Evolutionary conservation across 495 filamentous ascomycete species (phyloP).

Genomic region (Aspergillus conjunctus): DNA sequence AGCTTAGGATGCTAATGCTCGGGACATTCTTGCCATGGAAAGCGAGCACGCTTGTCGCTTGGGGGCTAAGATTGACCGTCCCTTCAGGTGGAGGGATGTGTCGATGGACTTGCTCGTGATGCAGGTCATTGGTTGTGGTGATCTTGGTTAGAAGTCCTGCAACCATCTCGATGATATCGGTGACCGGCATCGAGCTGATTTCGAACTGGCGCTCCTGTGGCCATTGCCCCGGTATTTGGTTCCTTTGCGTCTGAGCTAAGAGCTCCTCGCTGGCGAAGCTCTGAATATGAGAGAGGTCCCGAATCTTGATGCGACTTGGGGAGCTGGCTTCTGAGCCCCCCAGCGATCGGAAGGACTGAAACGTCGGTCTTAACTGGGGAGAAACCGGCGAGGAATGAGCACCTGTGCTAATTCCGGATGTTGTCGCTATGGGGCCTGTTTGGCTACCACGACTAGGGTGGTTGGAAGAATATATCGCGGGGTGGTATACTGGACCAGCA

Average conservation of each 20-base stretch:
- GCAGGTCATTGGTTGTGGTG: conserved; percentile 92
- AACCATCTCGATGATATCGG: conserved; percentile 99
- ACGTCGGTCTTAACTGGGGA: conserved; percentile 55
- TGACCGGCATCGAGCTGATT: conserved; percentile 96
- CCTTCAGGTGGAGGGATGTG: conserved; percentile 69
- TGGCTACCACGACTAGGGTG: conserved; percentile 19
- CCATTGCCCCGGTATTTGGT: conserved; percentile 52
- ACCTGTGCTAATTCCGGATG: conserved; percentile 17
- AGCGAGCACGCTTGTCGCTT: conserved; percentile 91
- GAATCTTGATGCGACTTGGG: conserved; percentile 76
- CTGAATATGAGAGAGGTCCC: conserved; percentile 85
- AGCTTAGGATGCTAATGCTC: conserved; percentile 95
- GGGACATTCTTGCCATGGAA: conserved; percentile 99
- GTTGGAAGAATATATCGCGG: conserved; percentile 27
- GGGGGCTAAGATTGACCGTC: conserved; percentile 65
- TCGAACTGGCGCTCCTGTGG: conserved; percentile 68
- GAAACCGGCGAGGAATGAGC: conserved; percentile 51
- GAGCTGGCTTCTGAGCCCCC: conserved; percentile 60
- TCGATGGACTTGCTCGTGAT: conserved; percentile 80
- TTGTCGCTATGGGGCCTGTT: conserved; percentile 14
- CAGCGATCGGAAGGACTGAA: conserved; percentile 52
- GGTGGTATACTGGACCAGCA: conserved; percentile 24
- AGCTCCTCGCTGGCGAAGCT: conserved; percentile 79
- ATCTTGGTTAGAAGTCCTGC: conserved; percentile 98
- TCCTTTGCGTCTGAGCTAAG: conserved; percentile 52